Conservation (phyloP, 148 eudicot genomes). For the Vaccinium macrocarpon region DNA sequence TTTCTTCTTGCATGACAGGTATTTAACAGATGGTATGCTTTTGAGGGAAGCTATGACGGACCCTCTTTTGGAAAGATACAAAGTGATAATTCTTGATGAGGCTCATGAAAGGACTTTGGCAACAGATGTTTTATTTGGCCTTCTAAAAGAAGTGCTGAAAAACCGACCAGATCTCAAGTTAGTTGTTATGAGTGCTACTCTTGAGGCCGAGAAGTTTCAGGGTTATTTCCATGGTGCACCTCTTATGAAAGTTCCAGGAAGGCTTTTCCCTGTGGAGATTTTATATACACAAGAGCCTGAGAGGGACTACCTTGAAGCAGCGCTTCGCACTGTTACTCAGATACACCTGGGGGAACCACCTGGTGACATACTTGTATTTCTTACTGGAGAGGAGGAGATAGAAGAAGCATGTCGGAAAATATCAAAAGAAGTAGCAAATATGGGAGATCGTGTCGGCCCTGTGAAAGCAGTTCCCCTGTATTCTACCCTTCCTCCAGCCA, state of each 20-base stretch:
- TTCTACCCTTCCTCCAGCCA: slow-evolving; percentile 34
- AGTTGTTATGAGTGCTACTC: slow-evolving; percentile 96
- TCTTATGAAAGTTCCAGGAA: slow-evolving; percentile 92
- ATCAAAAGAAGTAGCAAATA: slow-evolving; percentile 25
- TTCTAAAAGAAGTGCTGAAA: slow-evolving; percentile 76
- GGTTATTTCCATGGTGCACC: slow-evolving; percentile 80
- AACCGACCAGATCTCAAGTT: slow-evolving; percentile 77
- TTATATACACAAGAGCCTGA: slow-evolving; percentile 86
- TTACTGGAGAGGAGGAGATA: slow-evolving; percentile 38
- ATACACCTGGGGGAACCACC: slow-evolving; percentile 70
- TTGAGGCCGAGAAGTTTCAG: slow-evolving; percentile 92
- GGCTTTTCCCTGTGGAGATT: slow-evolving; percentile 89
- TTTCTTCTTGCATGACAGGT: slow-evolving; percentile 33
- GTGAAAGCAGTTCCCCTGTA: slow-evolving; percentile 31
- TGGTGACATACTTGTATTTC: slow-evolving; percentile 55
- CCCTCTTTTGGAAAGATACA: slow-evolving; percentile 80
- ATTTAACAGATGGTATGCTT: slow-evolving; percentile 95
- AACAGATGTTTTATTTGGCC: slow-evolving; percentile 88
- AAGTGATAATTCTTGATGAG: slow-evolving; percentile 87
- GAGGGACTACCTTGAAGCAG: slow-evolving; percentile 88
- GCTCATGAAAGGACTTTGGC: slow-evolving; percentile 95
- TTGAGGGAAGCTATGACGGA: slow-evolving; percentile 96
- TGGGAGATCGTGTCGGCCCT: slow-evolving; percentile 30
- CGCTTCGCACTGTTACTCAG: slow-evolving; percentile 75
- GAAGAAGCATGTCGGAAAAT: slow-evolving; percentile 31